Conservation (phyloP, 345 rosid genomes). For the Camelina sativa region DNA sequence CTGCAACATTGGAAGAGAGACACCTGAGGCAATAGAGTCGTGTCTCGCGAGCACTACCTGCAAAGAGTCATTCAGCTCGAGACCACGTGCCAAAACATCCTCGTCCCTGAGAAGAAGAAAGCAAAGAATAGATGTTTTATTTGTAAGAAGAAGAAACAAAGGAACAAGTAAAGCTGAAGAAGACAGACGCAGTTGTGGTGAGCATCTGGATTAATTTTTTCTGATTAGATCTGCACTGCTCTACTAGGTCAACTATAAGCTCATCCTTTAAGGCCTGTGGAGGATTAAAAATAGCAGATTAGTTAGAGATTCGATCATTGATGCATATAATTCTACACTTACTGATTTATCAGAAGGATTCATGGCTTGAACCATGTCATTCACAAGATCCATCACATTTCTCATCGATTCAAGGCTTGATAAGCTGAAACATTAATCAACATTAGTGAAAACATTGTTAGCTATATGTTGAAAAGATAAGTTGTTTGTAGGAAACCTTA, state of each 20-base stretch:
- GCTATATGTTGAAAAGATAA: neutral
- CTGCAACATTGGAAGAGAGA: slow-evolving; percentile 56
- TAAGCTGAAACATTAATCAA: slow-evolving; percentile 50
- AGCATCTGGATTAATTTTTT: slow-evolving; percentile 94
- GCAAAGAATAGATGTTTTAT: neutral
- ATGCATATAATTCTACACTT: slow-evolving; percentile 22
- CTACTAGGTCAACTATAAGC: slow-evolving; percentile 82
- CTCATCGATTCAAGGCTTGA: slow-evolving; percentile 81
- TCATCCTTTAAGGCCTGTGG: slow-evolving; percentile 89
- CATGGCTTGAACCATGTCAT: slow-evolving; percentile 92
- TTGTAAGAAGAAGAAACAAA: neutral
- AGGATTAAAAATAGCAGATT: slow-evolving; percentile 3
- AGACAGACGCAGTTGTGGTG: slow-evolving; percentile 76
- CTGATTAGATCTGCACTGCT: slow-evolving; percentile 82
- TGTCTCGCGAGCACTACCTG: slow-evolving; percentile 78
- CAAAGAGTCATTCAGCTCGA: slow-evolving; percentile 82
- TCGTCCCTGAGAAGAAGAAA: slow-evolving; percentile 73
- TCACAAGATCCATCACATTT: slow-evolving; percentile 73
- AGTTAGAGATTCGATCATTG: neutral
- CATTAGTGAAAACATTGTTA: neutral
- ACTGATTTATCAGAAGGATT: slow-evolving; percentile 67
- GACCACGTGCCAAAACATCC: slow-evolving; percentile 80
- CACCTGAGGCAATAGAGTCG: slow-evolving; percentile 81
- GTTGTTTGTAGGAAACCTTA: slow-evolving; percentile 35
- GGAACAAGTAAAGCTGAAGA: neutral